Conservation (phyloP, 2,329 filamentous ascomycete genomes). For the Lachnellula hyalina region DNA sequence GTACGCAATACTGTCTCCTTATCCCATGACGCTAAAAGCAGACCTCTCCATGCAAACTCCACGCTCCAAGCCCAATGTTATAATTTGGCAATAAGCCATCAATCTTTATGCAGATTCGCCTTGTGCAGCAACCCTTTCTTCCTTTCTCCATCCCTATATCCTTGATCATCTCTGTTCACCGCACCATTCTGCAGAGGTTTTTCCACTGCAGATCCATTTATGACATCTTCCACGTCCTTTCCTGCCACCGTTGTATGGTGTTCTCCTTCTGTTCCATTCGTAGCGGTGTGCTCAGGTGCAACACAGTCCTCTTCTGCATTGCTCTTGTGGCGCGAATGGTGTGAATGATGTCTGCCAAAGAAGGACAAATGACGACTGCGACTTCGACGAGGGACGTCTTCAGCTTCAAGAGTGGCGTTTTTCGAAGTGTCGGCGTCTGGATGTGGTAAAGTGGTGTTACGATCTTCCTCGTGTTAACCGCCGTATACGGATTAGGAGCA, state of each 20-base stretch:
- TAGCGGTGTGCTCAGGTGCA: background rate
- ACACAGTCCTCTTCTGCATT: background rate
- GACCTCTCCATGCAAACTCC: background rate
- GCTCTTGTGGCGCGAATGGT: slow-evolving; percentile 8
- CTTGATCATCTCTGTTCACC: background rate
- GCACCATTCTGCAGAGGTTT: background rate
- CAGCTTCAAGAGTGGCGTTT: slow-evolving; percentile 50
- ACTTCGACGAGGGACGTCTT: slow-evolving; percentile 41
- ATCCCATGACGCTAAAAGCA: background rate
- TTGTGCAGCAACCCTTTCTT: slow-evolving; percentile 6
- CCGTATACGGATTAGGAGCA: background rate
- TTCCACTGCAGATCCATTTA: background rate
- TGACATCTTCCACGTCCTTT: background rate
- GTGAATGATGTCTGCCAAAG: slow-evolving; percentile 12
- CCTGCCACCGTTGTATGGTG: background rate
- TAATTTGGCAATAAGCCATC: background rate
- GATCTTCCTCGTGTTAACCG: slow-evolving; percentile 26
- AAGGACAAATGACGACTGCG: slow-evolving; percentile 17
- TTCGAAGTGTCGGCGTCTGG: slow-evolving; percentile 55
- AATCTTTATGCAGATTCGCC: slow-evolving; percentile 1
- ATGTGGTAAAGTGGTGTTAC: slow-evolving; percentile 57
- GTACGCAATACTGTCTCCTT: background rate
- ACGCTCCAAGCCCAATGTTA: background rate
- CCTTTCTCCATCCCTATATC: background rate
- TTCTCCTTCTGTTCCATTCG: background rate